Evolutionary conservation across 176 grass and related monocot species (phyloP).

Genomic region (Typha latifolia): DNA sequence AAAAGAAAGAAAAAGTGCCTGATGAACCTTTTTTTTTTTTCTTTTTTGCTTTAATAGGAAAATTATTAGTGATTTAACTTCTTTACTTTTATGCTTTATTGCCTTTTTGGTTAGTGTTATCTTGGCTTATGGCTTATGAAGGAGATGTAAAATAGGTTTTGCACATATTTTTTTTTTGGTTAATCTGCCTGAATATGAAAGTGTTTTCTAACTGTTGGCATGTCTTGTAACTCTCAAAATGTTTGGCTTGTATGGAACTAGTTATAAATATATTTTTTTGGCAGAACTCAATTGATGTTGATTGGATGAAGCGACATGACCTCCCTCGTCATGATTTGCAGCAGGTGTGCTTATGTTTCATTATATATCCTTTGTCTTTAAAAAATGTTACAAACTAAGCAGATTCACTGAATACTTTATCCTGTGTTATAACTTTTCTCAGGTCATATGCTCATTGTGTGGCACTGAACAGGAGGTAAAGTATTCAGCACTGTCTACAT

Average conservation of each 20-base stretch:
- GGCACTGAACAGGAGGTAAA: constrained; percentile 78
- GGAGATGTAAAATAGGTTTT: no score
- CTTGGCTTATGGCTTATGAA: no score
- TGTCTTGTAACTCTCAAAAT: no score
- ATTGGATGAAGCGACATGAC: constrained; percentile 51
- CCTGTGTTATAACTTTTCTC: constrained; percentile 14
- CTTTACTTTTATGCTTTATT: no score
- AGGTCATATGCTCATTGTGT: constrained; percentile 83
- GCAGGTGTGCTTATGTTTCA: constrained; percentile 18
- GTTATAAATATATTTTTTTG: constrained; percentile 14
- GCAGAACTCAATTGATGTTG: constrained; percentile 63
- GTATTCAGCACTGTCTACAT: neutral
- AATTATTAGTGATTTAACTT: no score
- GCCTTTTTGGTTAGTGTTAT: no score
- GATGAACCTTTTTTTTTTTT: no score
- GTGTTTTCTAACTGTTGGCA: no score
- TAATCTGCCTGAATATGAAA: no score
- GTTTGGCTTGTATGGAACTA: neutral
- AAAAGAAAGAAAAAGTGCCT: no score
- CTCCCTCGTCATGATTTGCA: constrained; percentile 62
- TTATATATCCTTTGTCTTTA: constrained; percentile 2
- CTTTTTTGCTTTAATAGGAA: no score
- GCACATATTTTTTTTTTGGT: no score
- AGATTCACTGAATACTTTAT: neutral
- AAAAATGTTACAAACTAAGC: neutral